Evolutionary conservation across 192 early-diverging fungal species (phyloP).

Genomic region (Diversispora eburnea): DNA sequence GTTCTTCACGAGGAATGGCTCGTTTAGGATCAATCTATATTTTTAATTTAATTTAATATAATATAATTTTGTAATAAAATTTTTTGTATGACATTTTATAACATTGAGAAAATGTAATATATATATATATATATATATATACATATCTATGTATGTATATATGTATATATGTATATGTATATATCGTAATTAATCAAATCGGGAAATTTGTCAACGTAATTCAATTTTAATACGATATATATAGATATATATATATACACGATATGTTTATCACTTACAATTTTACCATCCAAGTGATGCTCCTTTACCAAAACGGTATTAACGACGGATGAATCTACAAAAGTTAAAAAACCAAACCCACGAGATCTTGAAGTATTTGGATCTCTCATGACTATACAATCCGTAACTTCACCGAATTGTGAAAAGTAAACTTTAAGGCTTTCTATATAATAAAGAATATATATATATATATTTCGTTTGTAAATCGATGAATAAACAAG

Average conservation of each 20-base stretch:
- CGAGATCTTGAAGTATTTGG: constrained; percentile 61
- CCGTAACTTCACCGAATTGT: constrained; percentile 66
- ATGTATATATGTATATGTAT: too few species aligned
- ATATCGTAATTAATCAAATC: too few species aligned
- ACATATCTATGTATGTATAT: too few species aligned
- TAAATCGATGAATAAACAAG: neutral
- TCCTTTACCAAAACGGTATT: constrained; percentile 63
- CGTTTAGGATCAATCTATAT: constrained; percentile 71
- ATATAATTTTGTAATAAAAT: neutral
- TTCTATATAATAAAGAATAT: constrained; percentile 51
- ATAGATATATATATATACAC: too few species aligned
- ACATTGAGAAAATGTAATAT: too few species aligned
- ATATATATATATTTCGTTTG: constrained; percentile 20
- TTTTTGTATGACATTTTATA: too few species aligned
- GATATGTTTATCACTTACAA: constrained; percentile 46
- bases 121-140: too few species aligned
- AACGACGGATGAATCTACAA: constrained; percentile 56
- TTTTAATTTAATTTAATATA: neutral
- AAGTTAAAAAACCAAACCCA: constrained; percentile 78
- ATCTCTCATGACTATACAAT: constrained; percentile 77
- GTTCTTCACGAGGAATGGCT: constrained; percentile 67
- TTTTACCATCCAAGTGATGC: constrained; percentile 77
- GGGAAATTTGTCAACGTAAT: too few species aligned
- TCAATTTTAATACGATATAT: too few species aligned
- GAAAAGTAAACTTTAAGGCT: constrained; percentile 66